Evolutionary conservation across 2,329 filamentous ascomycete species (phyloP), one percentile per base, ranked within the genome.

Genomic region (Claviceps maximensis): DNA sequence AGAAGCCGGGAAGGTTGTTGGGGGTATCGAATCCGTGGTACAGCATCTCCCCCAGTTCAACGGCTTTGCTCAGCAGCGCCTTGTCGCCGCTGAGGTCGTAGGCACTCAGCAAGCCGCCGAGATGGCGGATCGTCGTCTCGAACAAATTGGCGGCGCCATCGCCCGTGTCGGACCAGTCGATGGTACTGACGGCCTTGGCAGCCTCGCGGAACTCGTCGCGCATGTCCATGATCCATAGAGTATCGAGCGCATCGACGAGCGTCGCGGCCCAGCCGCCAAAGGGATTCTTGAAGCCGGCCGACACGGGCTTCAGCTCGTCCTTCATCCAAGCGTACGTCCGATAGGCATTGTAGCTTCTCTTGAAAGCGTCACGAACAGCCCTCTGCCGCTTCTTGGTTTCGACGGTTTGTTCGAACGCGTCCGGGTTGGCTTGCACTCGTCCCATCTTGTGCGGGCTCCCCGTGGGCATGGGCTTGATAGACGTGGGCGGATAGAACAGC

Each of bases 221-320:
- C 23, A 83, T 62, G 12, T 66, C 79, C 79, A 84, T 82, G 48
- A 84, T 83, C 72, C 75, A 78, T 2, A 84, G 71, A 0, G 79
- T 81, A 54, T 83, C 80, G 45, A 84, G 66, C 0, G 74, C 68
- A 60, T 84, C 81, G 36, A 84, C 75, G 47, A 84, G 63, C 0
- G 79, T 81, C 10, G 79, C 79, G 1, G 73, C 78, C 73, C 77
- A 80, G 27, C 74, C 74, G 3, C 76, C 75, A 61, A 78, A 79
- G 1, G 67, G 66, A 53, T 76, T 71, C 55, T 71, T 75, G 12
- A 63, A 69, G 6, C 63, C 60, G 29, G 71, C 75, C 21, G 70
- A 69, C 3, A 80, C 63, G 6, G 77, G 77, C 50, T 64, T 62
- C 17, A 80, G 62, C 63, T 80, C 78, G 56, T 80, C 77, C 29